These are phyloP conservation scores for Carex parvula DNA, from an alignment of 176 grass and related monocot genomes.

Conservation along the genomic window DNA sequence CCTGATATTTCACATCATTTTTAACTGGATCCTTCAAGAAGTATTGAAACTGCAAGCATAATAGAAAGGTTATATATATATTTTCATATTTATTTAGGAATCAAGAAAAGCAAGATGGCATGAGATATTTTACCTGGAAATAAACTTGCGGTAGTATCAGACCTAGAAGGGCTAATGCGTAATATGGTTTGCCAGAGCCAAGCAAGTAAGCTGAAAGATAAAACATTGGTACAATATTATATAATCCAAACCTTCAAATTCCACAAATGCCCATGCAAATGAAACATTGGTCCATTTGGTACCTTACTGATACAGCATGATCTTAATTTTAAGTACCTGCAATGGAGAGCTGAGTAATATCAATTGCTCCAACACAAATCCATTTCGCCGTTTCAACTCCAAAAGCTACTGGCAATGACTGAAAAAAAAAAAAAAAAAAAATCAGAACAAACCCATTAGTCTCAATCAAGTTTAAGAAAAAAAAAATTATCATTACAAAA, in stretches of 20 bases:
- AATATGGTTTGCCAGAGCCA: slow-evolving; percentile 38
- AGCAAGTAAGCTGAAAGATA: slow-evolving; percentile 44
- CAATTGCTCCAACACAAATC: slow-evolving; percentile 96
- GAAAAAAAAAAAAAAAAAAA: slow-evolving; percentile 28
- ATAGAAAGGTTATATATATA: neutral
- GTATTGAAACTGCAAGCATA: slow-evolving; percentile 44
- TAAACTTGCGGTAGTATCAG: slow-evolving; percentile 43
- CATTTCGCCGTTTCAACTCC: slow-evolving; percentile 91
- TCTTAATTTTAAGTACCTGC: slow-evolving; percentile 41
- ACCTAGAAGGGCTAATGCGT: slow-evolving; percentile 44
- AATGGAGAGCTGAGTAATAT: slow-evolving; percentile 91
- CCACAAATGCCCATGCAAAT: neutral
- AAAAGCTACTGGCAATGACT: slow-evolving; percentile 99
- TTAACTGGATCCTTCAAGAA: slow-evolving; percentile 52
- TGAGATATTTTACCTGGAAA: slow-evolving; percentile 38
- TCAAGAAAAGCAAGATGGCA: neutral
- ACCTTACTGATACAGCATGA: neutral
- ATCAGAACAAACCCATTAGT: neutral
- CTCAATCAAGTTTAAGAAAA: neutral
- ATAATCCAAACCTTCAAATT: neutral
- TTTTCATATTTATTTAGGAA: neutral
- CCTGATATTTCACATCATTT: slow-evolving; percentile 58
- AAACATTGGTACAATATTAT: neutral
- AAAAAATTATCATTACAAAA: neutral
- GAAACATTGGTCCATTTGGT: neutral